Conservation (phyloP, 257 asterid genomes). For the Solanum appendiculatum region DNA sequence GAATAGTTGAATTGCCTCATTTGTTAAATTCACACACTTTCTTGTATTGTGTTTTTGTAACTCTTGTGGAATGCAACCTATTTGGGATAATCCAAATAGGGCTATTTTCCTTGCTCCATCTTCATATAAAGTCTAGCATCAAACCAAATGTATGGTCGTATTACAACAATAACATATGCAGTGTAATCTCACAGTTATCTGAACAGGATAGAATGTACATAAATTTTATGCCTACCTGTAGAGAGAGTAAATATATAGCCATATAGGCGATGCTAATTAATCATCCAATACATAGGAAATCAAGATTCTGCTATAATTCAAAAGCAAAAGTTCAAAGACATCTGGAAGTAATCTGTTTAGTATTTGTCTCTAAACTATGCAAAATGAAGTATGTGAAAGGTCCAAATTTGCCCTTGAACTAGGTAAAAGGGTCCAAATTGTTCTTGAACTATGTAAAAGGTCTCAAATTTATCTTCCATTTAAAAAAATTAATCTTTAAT, state of each 20-base stretch:
- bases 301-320: neutral
- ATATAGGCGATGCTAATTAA: neutral
- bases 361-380: neutral
- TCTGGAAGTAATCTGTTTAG: neutral
- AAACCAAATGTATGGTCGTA: neutral
- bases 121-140: slow-evolving; percentile 21
- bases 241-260: neutral
- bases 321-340: neutral
- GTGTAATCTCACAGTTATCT: neutral
- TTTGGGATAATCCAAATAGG: slow-evolving; percentile 23
- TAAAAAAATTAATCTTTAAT: neutral
- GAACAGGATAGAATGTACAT: too few relatives aligned
- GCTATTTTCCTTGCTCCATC: slow-evolving; percentile 47
- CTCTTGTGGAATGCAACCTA: slow-evolving; percentile 37
- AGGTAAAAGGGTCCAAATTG: neutral
- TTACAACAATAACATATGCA: neutral
- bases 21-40: slow-evolving; percentile 29
- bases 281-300: neutral
- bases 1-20: slow-evolving; percentile 13
- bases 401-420: neutral
- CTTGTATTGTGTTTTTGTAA: slow-evolving; percentile 5
- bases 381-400: neutral
- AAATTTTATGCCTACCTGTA: too few relatives aligned
- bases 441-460: neutral
- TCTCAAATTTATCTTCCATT: neutral